Base-by-base conservation (phyloP, 1,139 yeast species). In the Suhomyces maxii region DNA sequence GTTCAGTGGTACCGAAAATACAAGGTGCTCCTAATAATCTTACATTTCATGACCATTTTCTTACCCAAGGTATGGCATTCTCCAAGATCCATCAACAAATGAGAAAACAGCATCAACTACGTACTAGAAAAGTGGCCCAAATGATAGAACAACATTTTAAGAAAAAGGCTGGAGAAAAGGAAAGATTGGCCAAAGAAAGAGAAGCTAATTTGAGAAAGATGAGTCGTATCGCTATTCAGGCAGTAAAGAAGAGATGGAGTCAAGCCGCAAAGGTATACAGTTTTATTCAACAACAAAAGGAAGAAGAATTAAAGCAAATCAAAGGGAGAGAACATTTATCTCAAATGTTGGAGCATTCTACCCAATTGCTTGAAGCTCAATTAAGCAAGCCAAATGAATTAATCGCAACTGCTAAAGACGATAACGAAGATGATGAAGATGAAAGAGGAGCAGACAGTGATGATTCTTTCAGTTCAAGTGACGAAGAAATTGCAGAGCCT, bases 71-170 rank as follows among this genome's bases (percentile, higher is more conserved):
- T 2, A 64, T 83, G 33, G 76, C 83, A 40, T 81, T 89, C 58
- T 79, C 96, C 7, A 85, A 82, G 55, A 68, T 89, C 8, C 83
- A 89, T 55, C 82, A 80, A 47, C 93, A 86, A 51, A 77, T 80
- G 50, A 77, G 89, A 44, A 81, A 74, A 49, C 79, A 80, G 28
- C 89, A 87, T 55, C 78, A 82, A 26, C 77, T 84, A n/a, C 74
- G 83, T 52, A 83, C 89, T 2, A 80, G 84, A 57, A 88, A 83
- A 55, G 77, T 90, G 12, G 85, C 97, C 0, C 82, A 77, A 41
- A 88, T 90, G 87, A 73, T 95, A 31, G 98, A 91, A 51, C 83
- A 77, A 42, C 95, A 93, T 68, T 93, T 90, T 69, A 87, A 86
- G 57, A 83, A 90, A 64, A 77, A 88, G 47, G 83, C 85, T 1